phyloP scores from a whole-genome alignment of 495 filamentous ascomycete species.

The Penicillium lividum region DNA sequence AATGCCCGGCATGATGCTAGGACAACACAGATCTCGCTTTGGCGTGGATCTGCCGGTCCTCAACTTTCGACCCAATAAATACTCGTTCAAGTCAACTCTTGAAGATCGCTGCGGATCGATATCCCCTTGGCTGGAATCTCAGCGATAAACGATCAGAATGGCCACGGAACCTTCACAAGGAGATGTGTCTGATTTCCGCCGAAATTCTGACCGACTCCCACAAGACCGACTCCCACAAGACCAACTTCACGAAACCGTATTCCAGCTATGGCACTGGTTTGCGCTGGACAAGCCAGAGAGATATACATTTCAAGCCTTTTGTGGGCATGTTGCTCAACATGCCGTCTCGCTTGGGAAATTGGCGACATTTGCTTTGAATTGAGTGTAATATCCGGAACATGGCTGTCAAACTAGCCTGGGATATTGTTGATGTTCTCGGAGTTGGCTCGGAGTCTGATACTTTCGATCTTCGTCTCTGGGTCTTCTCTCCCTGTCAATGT shows the following conservation, averaged over 20 bases:
- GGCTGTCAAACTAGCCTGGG: no score
- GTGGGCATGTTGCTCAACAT: constrained; percentile 2
- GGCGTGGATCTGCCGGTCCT: not conserved
- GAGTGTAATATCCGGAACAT: not conserved
- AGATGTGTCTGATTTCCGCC: not conserved
- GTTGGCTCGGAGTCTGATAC: not conserved
- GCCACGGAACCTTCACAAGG: not conserved
- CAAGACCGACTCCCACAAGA: not conserved
- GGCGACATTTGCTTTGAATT: not conserved
- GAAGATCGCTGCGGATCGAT: not conserved
- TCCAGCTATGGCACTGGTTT: constrained; percentile 1
- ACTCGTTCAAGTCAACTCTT: not conserved
- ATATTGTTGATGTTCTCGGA: not conserved
- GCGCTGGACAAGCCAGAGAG: not conserved
- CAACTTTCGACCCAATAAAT: not conserved
- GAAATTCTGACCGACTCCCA: not conserved
- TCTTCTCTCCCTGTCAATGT: not conserved
- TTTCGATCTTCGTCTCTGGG: not conserved
- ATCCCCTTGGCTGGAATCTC: not conserved
- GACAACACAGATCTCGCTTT: no score
- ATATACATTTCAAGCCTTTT: not conserved
- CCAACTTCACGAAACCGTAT: not conserved
- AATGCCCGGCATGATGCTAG: not conserved
- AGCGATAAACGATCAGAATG: not conserved
- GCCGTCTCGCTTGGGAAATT: not conserved